Conservation (phyloP, 2,329 filamentous ascomycete species). For the Fusarium devonianum region DNA sequence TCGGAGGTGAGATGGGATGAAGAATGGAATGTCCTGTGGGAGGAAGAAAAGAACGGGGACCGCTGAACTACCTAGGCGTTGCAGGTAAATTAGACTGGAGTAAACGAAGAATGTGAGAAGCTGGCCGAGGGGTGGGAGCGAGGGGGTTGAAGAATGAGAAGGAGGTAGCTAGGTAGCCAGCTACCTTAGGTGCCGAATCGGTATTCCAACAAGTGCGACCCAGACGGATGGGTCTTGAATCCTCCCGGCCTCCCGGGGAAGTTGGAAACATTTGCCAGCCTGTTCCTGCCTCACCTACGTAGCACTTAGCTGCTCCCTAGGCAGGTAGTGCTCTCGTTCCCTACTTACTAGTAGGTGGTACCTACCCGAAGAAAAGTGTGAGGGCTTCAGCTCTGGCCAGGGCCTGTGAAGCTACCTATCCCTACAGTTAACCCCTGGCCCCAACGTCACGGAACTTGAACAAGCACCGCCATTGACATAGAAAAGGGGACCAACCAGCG, state of each 20-base stretch:
- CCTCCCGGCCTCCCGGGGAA: conserved; percentile 8
- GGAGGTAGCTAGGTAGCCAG: background rate
- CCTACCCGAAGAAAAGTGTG: no score
- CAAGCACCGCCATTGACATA: conserved; percentile 22
- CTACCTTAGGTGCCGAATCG: background rate
- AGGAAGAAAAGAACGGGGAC: conserved; percentile 23
- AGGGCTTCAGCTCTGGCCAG: conserved; percentile 10
- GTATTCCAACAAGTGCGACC: conserved; percentile 26
- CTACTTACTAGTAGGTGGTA: no score
- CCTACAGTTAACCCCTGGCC: background rate
- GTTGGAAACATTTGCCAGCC: background rate
- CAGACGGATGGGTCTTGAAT: conserved; percentile 28
- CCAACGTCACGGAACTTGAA: conserved; percentile 25
- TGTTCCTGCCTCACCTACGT: no score
- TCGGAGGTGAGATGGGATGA: conserved; percentile 31
- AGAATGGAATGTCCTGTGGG: conserved; percentile 7
- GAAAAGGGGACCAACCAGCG: conserved; percentile 35
- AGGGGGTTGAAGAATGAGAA: conserved; percentile 14
- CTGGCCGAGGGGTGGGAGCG: conserved; percentile 9
- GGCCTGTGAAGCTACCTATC: conserved; percentile 5
- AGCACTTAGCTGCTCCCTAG: no score
- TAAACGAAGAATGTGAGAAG: conserved; percentile 28
- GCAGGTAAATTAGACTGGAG: conserved; percentile 28
- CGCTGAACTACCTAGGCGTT: conserved; percentile 5
- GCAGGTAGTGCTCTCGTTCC: no score